These are phyloP conservation scores for Botrytis hyacinthi DNA, from an alignment of 2,329 filamentous ascomycete genomes.

Conservation along the genomic window DNA sequence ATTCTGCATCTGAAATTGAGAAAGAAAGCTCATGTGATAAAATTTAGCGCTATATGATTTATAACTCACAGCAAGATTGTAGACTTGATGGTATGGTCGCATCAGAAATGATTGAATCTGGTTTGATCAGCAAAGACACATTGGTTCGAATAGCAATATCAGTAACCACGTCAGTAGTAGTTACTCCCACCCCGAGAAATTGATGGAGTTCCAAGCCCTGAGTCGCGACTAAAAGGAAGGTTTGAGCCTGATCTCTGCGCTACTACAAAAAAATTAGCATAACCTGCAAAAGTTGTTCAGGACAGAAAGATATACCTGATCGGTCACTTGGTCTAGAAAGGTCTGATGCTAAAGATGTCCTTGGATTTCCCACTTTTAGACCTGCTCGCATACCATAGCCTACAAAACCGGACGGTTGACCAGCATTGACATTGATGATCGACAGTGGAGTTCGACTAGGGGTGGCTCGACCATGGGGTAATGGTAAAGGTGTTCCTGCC, in stretches of 20 bases:
- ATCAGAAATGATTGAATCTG: not conserved
- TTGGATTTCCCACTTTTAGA: constrained; percentile 38
- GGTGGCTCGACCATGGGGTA: constrained; percentile 25
- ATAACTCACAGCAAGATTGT: not conserved
- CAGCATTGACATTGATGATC: constrained; percentile 27
- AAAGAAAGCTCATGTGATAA: not conserved
- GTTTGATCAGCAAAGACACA: not conserved
- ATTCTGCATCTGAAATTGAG: not conserved
- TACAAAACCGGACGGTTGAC: constrained; percentile 29
- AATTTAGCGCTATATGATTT: not conserved
- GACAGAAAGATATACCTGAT: constrained; percentile 31
- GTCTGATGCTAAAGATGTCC: constrained; percentile 20
- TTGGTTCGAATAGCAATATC: constrained; percentile 3
- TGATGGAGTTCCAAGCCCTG: constrained; percentile 24
- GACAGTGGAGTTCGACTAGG: constrained; percentile 30
- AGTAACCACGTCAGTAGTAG: constrained; percentile 9
- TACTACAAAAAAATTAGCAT: constrained; percentile 24
- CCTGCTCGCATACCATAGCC: constrained; percentile 41
- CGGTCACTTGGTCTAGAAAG: constrained; percentile 27
- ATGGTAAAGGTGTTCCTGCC: constrained; percentile 27
- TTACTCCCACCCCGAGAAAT: constrained; percentile 14
- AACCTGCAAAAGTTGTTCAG: not conserved
- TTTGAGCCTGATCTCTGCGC: constrained; percentile 30
- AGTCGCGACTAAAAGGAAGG: constrained; percentile 22
- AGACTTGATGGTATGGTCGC: not conserved